Percentiles rank a stretch among this genome's conserved stretches.
Conservation (phyloP, 2,329 filamentous ascomycete genomes). For the Gliomastix tumulicola region DNA sequence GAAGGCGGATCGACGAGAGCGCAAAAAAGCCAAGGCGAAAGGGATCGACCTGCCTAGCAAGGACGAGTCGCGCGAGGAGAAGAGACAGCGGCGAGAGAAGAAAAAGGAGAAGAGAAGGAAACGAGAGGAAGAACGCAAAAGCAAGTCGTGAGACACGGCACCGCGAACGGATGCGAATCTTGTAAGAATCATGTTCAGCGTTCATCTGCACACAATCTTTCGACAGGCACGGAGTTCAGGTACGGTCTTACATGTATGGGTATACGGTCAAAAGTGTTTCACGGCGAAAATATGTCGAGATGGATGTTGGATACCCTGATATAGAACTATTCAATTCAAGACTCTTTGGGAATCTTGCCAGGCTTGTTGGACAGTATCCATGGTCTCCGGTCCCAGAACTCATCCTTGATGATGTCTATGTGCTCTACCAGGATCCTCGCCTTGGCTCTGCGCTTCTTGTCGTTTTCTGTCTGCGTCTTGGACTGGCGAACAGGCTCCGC, state of each 20-base stretch:
- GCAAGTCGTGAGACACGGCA: too few species aligned
- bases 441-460: conserved; percentile 74
- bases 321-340: conserved; percentile 18
- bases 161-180: not conserved
- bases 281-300: too few species aligned
- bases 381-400: conserved; percentile 83
- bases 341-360: conserved; percentile 60
- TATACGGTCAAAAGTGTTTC: too few species aligned
- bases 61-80: conserved; percentile 29
- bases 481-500: conserved; percentile 54
- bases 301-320: conserved; percentile 18
- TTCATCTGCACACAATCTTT: too few species aligned
- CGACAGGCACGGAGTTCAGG: too few species aligned
- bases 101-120: conserved; percentile 35
- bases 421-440: conserved; percentile 77
- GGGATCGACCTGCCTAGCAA: conserved; percentile 8
- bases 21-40: conserved; percentile 7
- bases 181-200: too few species aligned
- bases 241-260: too few species aligned
- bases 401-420: conserved; percentile 89
- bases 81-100: conserved; percentile 32
- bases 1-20: conserved; percentile 9
- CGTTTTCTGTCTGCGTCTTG: conserved; percentile 76
- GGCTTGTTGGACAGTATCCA: conserved; percentile 76
- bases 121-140: conserved; percentile 17